Conservation (phyloP, 805 yeast species). For the Hemisphaericaspora nanyangensis region DNA sequence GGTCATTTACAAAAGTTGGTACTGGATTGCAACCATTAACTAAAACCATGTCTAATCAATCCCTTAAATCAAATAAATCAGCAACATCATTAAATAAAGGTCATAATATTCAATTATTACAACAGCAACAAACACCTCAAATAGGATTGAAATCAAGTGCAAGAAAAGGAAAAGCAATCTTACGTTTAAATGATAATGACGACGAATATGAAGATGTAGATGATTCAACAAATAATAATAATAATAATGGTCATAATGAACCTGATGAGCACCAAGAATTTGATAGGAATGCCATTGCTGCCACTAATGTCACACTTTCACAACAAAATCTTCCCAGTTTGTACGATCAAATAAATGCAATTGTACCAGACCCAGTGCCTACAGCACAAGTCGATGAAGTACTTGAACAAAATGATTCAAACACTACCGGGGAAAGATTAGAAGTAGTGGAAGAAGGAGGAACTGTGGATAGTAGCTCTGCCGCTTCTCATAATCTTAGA, state of each 20-base stretch:
- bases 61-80: slow-evolving; percentile 29
- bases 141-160: slow-evolving; percentile 35
- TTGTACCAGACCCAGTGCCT: slow-evolving; percentile 5
- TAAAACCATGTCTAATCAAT: slow-evolving; percentile 27
- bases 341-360: slow-evolving; percentile 8
- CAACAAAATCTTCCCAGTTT: slow-evolving; percentile 8
- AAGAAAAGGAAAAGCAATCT: slow-evolving; percentile 36
- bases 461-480: not conserved
- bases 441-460: slow-evolving; percentile 2
- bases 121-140: slow-evolving; percentile 3
- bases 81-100: slow-evolving; percentile 31
- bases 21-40: slow-evolving; percentile 34
- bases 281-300: slow-evolving; percentile 6
- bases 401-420: not conserved
- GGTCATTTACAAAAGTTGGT: slow-evolving; percentile 34
- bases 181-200: slow-evolving; percentile 34
- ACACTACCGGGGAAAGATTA: not conserved
- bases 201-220: slow-evolving; percentile 36
- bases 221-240: slow-evolving; percentile 11
- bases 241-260: not conserved
- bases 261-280: slow-evolving; percentile 5
- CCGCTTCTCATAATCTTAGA: not conserved
- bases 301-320: not conserved
- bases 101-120: slow-evolving; percentile 6
- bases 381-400: slow-evolving; percentile 7